Base-by-base conservation (phyloP, 768 basidiomycete genomes). In the Tremella fuciformis region DNA sequence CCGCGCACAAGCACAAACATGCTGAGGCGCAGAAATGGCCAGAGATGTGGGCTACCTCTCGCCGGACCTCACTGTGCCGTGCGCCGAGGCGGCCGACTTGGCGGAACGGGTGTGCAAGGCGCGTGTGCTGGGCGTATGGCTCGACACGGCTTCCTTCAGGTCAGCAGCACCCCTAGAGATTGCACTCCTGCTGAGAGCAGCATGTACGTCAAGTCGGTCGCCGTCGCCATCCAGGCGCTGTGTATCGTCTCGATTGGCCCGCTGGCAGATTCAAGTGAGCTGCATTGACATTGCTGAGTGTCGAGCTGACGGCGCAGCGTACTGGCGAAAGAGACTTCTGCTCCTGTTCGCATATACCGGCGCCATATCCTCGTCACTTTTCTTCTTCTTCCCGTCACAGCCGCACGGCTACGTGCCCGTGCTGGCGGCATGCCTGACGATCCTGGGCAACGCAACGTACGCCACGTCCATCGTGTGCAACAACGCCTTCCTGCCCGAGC, bases 91-190 rank as follows among this genome's bases (percentile, higher is more conserved):
- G 22, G 9, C 26, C 16, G 15, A 18, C 15, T 15, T 22, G 42
- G 42, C 42, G 22, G 81, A 76, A 3, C 67, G 59, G 15, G 81
- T 87, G 24, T 94, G 91, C 76, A 88, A 87, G 3, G 90, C 92
- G 22, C 84, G 84, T 72, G 80, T 94, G 55, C 85, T 84, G 0
- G 90, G 90, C 84, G 59, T 80, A 1, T 94, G 91, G 91, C 83
- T 93, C 50, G 92, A 94, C 71, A 90, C 82, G 13, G 91, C 92
- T 1, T 91, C 90, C 70, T 94, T 91, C 75, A 92, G 90, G 91
- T 89, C 52, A 41, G 83, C 69, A 1, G 13, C 50, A 15, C 22
- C 21, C 4, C 16, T 50, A 3, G 21, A 6, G 49, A 50, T n/a
- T n/a, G n/a, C n/a, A n/a, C 19, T 7, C 11, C 26, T 26, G 38